Percentiles rank a stretch among this genome's conserved stretches.
Evolutionary conservation across 805 yeast genomes (phyloP).

Genomic region (Pichia paraexigua): DNA sequence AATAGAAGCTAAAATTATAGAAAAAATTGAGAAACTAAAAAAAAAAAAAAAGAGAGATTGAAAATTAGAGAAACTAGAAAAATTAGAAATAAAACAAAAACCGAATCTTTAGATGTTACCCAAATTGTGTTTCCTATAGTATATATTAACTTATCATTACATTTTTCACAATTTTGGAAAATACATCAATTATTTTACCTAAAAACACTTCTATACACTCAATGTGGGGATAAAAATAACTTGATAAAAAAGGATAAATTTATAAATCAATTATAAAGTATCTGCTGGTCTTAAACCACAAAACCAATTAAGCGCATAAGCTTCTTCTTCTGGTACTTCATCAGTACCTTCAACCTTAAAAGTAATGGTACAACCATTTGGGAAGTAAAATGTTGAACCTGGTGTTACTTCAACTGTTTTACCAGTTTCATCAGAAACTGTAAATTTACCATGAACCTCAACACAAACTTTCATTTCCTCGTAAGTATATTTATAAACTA

Average conservation of each 20-base stretch:
- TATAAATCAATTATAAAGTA: not conserved
- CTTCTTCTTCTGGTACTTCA: slow-evolving; percentile 30
- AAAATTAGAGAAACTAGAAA: too few relatives aligned
- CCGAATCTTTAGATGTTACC: too few relatives aligned
- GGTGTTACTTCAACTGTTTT: slow-evolving; percentile 46
- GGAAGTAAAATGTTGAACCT: slow-evolving; percentile 63
- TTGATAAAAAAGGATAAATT: not conserved
- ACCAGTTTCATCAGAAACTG: slow-evolving; percentile 57
- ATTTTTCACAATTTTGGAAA: not conserved
- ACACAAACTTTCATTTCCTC: slow-evolving; percentile 66
- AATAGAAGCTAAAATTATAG: too few relatives aligned
- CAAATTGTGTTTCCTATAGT: too few relatives aligned
- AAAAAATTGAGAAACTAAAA: not conserved
- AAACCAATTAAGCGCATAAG: slow-evolving; percentile 58
- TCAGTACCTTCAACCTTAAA: slow-evolving; percentile 40
- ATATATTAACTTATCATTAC: too few relatives aligned
- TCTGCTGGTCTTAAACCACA: slow-evolving; percentile 46
- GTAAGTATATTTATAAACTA: slow-evolving; percentile 57
- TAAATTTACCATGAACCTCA: slow-evolving; percentile 60
- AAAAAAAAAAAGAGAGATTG: too few relatives aligned
- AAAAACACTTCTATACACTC: not conserved
- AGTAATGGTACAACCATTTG: slow-evolving; percentile 60
- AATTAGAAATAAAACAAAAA: not conserved
- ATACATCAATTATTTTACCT: not conserved
- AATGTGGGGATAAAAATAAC: not conserved